Percentiles rank a stretch among this genome's conserved stretches.
Conservation (phyloP, 805 yeast species). For the Starmera dryadoides region DNA sequence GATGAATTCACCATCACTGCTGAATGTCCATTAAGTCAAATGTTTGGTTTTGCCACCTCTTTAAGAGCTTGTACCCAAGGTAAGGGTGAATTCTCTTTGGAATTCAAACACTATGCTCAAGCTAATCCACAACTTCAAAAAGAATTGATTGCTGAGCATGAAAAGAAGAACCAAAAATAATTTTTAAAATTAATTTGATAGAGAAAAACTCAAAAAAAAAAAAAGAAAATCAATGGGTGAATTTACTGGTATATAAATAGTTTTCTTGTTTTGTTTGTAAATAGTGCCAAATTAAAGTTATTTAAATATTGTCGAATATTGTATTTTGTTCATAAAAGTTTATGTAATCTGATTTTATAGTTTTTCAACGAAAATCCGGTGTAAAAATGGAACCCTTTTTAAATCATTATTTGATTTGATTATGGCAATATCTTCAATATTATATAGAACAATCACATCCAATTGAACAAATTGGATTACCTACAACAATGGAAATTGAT, state of each 20-base stretch:
- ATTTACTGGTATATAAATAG: no score
- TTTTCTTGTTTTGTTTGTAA: no score
- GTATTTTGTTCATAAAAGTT: no score
- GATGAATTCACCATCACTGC: constrained; percentile 93
- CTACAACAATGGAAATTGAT: constrained; percentile 1
- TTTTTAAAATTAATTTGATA: neutral
- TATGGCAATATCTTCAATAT: no score
- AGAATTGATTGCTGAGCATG: constrained; percentile 79
- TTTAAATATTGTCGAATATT: no score
- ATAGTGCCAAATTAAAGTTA: no score
- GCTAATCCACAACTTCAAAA: constrained; percentile 86
- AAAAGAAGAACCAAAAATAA: constrained; percentile 33
- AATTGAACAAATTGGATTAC: no score
- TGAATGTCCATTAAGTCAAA: constrained; percentile 91
- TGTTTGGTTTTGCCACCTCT: constrained; percentile 95
- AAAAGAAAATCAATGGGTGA: no score
- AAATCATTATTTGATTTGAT: no score
- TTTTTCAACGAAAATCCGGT: no score
- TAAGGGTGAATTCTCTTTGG: constrained; percentile 95
- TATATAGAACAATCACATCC: neutral
- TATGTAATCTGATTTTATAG: no score
- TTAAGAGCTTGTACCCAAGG: constrained; percentile 97
- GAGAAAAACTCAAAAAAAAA: neutral
- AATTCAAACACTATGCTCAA: constrained; percentile 88
- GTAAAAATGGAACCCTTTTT: no score